A percentile compares a stretch with the other conserved stretches of the same genome.
phyloP scores from a whole-genome alignment of 805 yeast species.

The Clavispora phyllophila region DNA sequence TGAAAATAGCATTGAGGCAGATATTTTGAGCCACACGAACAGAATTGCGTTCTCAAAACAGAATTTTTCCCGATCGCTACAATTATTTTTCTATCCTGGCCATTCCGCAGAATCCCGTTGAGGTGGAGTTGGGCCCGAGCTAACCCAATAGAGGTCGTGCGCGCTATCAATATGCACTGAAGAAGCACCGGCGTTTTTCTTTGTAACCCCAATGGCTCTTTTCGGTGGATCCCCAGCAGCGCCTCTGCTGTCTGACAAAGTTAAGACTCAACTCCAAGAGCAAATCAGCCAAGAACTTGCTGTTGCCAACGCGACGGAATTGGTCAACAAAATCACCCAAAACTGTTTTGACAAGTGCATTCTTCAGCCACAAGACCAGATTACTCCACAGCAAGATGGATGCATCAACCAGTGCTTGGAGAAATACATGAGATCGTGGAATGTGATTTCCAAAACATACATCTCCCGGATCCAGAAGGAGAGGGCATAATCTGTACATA shows the following conservation, averaged over 20 bases:
- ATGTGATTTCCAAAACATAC: constrained; percentile 71
- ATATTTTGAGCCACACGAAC: no score
- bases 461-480: constrained; percentile 60
- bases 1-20: no score
- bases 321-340: constrained; percentile 78
- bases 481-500: constrained; percentile 6
- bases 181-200: neutral
- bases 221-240: constrained; percentile 11
- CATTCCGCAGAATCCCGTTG: no score
- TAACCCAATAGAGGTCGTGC: neutral
- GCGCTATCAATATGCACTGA: neutral
- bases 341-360: constrained; percentile 84
- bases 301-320: constrained; percentile 83
- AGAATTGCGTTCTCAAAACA: no score
- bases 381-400: constrained; percentile 48
- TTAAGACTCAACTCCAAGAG: constrained; percentile 60
- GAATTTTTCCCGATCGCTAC: no score
- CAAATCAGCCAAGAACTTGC: constrained; percentile 82
- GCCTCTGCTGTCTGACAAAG: constrained; percentile 6
- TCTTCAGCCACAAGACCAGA: constrained; percentile 48
- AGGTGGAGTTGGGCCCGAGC: no score
- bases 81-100: no score
- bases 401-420: constrained; percentile 78
- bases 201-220: constrained; percentile 12
- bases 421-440: constrained; percentile 91